These are phyloP conservation scores for Coemansia sp. DNA, from an alignment of 192 early-diverging fungal species.

Conservation along the genomic window DNA sequence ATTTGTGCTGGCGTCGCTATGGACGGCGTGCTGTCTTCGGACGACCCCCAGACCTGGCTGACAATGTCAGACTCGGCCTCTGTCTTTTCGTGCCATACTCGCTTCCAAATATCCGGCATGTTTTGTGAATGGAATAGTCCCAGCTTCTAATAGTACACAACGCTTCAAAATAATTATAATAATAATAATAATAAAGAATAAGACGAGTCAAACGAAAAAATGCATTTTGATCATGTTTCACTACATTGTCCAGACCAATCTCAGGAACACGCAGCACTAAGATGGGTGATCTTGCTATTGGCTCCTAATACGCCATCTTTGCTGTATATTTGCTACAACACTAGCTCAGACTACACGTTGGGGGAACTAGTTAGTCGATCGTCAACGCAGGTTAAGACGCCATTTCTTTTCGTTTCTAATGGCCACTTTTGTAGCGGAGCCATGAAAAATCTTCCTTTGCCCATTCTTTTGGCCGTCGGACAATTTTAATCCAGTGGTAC, in stretches of 20 bases:
- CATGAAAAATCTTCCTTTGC: too few species aligned
- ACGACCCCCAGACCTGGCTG: constrained; percentile 3
- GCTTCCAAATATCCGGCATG: constrained; percentile 17
- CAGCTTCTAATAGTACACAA: not conserved
- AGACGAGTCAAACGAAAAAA: constrained; percentile 1
- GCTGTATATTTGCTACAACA: not conserved
- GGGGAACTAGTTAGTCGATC: too few species aligned
- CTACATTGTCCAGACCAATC: constrained; percentile 1
- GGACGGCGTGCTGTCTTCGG: not conserved
- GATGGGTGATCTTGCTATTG: not conserved
- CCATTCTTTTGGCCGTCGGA: too few species aligned
- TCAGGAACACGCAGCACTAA: not conserved
- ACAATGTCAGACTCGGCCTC: not conserved
- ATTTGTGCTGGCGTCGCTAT: not conserved
- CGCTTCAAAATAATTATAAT: not conserved
- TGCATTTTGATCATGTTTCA: not conserved
- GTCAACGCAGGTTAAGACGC: too few species aligned
- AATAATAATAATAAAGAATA: not conserved
- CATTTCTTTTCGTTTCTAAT: too few species aligned
- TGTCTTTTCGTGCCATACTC: constrained; percentile 12
- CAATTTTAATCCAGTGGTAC: too few species aligned
- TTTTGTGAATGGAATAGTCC: not conserved
- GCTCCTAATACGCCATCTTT: constrained; percentile 1
- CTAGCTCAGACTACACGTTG: too few species aligned
- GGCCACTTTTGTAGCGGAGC: too few species aligned